Conservation (phyloP, 2,329 filamentous ascomycete genomes). For the Botrytis elliptica region DNA sequence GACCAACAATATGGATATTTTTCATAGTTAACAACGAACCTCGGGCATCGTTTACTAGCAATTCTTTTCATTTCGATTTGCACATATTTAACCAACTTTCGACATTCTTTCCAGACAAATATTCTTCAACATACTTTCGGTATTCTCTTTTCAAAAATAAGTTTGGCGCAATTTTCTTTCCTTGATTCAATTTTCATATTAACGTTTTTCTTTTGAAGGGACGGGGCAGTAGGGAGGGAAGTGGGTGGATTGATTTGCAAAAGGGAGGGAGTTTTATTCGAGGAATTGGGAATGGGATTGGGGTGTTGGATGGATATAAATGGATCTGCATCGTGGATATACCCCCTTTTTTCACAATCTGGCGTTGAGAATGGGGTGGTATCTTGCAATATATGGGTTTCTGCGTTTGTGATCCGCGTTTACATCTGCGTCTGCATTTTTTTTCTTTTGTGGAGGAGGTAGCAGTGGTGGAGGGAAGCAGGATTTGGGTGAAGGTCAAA, state of each 20-base stretch:
- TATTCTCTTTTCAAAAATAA: not conserved
- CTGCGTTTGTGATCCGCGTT: not conserved
- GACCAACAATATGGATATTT: not conserved
- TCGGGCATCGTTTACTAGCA: not conserved
- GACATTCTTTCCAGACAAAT: not conserved
- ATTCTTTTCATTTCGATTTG: not conserved
- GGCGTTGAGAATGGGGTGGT: not conserved
- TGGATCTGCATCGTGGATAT: conserved; percentile 13
- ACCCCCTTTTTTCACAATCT: not conserved
- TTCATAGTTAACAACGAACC: not conserved
- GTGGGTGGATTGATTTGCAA: not conserved
- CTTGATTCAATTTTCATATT: not conserved
- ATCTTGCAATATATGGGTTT: not conserved
- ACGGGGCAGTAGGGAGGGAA: not conserved
- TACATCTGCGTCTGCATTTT: not conserved
- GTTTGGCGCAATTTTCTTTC: not conserved
- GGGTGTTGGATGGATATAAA: conserved; percentile 11
- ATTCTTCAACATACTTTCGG: not conserved
- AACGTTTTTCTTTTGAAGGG: not conserved
- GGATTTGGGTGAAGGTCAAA: not conserved
- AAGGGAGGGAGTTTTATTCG: not conserved
- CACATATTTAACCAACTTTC: conserved; percentile 2
- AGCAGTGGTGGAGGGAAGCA: not conserved
- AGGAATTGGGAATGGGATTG: not conserved
- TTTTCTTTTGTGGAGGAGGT: too few relatives aligned